Evolutionary conservation across 106 monocot genomes (phyloP), one percentile per base, ranked within the genome.

Genomic region (Gastrodia elata): DNA sequence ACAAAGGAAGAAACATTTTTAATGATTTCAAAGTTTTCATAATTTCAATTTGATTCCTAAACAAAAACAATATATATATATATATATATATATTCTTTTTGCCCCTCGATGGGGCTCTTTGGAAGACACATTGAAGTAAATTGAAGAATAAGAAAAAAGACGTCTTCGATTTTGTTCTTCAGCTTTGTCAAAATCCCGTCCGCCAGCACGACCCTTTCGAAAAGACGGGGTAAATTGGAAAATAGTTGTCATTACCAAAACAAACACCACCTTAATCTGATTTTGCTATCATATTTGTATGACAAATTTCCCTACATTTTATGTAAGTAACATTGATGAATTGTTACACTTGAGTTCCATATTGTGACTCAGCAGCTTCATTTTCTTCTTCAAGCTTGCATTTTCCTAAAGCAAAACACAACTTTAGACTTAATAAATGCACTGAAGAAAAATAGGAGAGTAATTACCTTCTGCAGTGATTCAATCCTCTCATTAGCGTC

Each of bases 391-490:
- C 64, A 64, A 64, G 16, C 64, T 64, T 16, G n/a, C 28, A 64
- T 64, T 64, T 14, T 64, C 64, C 64, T 64, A 34, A 34, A 64
- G 34, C 5, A 64, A 34, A 35, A 64, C 11, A 64, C 5, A 64
- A 2, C 15, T 15, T 64, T 10, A 64, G 33, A 2, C n/a, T 33
- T 32, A 9, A 64, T 9, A 64, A 34, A 34, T 33, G 16, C 33
- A 64, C 15, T 8, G n/a, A 34, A 14, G 28, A 15, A 74, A 1
- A 5, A 58, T 18, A 11, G 55, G 34, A 1, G 6, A 46, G 11
- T 55, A 0, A 5, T 27, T 65, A 86, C 85, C 82, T 80, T 82
- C 74, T 64, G 79, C 73, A 79, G 61, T 55, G 36, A 0, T 55
- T 49, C 14, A 35, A 82, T 36, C 44, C 72, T 75, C 68, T 46